phyloP scores from a whole-genome alignment of 495 filamentous ascomycete genomes.

The Talaromyces proteolyticus region DNA sequence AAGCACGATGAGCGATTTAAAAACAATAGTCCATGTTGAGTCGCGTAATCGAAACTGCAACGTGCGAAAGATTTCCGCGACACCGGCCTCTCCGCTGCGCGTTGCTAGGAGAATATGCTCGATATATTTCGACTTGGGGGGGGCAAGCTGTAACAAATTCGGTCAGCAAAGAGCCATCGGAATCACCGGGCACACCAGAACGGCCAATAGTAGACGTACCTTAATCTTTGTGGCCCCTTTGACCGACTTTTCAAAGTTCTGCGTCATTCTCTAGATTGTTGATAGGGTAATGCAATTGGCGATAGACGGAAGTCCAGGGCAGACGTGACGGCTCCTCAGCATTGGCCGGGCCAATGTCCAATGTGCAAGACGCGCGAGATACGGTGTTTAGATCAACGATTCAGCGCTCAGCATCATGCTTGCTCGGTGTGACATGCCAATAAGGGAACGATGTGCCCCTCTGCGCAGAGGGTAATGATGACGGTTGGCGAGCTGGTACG shows the following conservation, averaged over 20 bases:
- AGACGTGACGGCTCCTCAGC: neutral
- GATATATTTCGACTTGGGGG: conserved; percentile 99
- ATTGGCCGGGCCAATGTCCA: neutral
- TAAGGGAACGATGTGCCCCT: neutral
- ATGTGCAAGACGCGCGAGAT: neutral
- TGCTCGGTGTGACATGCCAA: neutral
- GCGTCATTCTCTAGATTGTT: conserved; percentile 49
- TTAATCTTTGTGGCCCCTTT: conserved; percentile 95
- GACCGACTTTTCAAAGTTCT: conserved; percentile 86
- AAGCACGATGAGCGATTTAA: conserved; percentile 92
- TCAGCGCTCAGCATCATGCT: neutral
- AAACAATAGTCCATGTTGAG: conserved; percentile 95
- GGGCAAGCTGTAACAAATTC: conserved; percentile 60
- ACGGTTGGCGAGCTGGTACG: neutral
- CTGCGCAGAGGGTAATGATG: neutral
- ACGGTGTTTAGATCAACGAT: neutral
- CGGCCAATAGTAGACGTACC: conserved; percentile 38
- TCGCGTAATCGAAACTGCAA: conserved; percentile 84
- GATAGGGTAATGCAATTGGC: neutral
- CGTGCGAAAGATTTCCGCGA: conserved; percentile 92
- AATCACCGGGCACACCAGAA: neutral
- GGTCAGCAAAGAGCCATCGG: conserved; percentile 7
- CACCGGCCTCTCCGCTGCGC: conserved; percentile 88
- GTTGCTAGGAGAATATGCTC: conserved; percentile 96
- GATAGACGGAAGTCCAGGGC: neutral